phyloP scores from a whole-genome alignment of 1,284 basidiomycete species.

The Ustilago loliicola region DNA sequence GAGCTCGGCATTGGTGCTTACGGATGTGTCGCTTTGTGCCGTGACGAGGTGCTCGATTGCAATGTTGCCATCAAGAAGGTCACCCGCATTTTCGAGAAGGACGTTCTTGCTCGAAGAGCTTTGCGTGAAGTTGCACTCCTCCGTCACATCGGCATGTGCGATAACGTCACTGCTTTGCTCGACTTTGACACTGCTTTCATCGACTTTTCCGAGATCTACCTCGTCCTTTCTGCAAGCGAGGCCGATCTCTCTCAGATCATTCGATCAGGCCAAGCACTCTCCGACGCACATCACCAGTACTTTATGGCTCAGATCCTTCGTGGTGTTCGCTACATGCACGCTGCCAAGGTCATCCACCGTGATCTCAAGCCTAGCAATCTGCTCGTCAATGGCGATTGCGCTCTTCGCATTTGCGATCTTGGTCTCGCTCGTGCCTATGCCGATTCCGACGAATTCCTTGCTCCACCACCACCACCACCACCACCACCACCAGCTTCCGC shows the following conservation, averaged over 20 bases:
- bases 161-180: conserved; percentile 65
- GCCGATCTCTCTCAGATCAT: conserved; percentile 69
- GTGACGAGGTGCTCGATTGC: conserved; percentile 60
- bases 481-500: conserved; percentile 7
- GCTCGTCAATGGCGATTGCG: conserved; percentile 69
- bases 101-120: conserved; percentile 65
- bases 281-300: conserved; percentile 68
- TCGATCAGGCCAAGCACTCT: conserved; percentile 64
- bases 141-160: conserved; percentile 60
- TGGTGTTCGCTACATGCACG: conserved; percentile 68
- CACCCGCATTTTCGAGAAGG: conserved; percentile 67
- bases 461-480: conserved; percentile 4
- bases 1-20: conserved; percentile 70
- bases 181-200: conserved; percentile 70
- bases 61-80: conserved; percentile 70
- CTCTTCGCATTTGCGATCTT: conserved; percentile 67
- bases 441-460: conserved; percentile 30
- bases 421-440: conserved; percentile 66
- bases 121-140: conserved; percentile 66
- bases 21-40: conserved; percentile 67
- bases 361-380: conserved; percentile 70
- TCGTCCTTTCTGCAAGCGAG: conserved; percentile 66
- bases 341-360: conserved; percentile 67
- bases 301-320: conserved; percentile 68
- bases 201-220: conserved; percentile 69